Evolutionary conservation across 768 basidiomycete genomes (phyloP).

Genomic region (Termitomyces titanicus): DNA sequence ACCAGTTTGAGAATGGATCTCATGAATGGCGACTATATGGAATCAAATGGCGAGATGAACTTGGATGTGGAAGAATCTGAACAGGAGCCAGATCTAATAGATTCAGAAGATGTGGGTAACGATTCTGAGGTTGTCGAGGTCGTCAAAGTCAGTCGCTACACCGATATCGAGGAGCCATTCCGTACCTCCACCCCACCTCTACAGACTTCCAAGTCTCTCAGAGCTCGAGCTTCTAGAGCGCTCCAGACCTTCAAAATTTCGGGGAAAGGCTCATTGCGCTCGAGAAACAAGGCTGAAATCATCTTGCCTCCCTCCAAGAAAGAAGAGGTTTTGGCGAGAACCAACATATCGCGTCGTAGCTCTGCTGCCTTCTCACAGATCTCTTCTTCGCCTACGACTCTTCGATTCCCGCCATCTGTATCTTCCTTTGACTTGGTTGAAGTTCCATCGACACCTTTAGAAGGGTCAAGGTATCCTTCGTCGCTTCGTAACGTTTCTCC

Average conservation of each 20-base stretch:
- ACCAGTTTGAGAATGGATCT: conserved; percentile 28
- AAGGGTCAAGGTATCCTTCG: conserved; percentile 11
- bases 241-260: conserved; percentile 43
- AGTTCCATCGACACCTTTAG: conserved; percentile 15
- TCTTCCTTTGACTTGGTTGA: conserved; percentile 26
- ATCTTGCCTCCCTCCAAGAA: conserved; percentile 11
- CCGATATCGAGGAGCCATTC: conserved; percentile 1
- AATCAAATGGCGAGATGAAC: conserved; percentile 23
- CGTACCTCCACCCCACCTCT: conserved; percentile 16
- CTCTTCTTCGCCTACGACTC: conserved; percentile 25
- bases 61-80: conserved; percentile 24
- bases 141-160: conserved; percentile 48
- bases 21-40: conserved; percentile 20
- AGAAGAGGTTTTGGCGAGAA: conserved; percentile 21
- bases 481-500: conserved; percentile 2
- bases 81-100: conserved; percentile 9
- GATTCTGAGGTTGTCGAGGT: conserved; percentile 62
- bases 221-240: conserved; percentile 42
- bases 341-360: conserved; percentile 34
- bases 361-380: conserved; percentile 36
- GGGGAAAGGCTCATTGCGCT: conserved; percentile 29
- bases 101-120: conserved; percentile 23
- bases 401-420: conserved; percentile 23
- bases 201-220: conserved; percentile 40
- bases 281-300: conserved; percentile 33